Evolutionary conservation across 305 asterid species (phyloP).

Genomic region (Fraxinus paxiana): DNA sequence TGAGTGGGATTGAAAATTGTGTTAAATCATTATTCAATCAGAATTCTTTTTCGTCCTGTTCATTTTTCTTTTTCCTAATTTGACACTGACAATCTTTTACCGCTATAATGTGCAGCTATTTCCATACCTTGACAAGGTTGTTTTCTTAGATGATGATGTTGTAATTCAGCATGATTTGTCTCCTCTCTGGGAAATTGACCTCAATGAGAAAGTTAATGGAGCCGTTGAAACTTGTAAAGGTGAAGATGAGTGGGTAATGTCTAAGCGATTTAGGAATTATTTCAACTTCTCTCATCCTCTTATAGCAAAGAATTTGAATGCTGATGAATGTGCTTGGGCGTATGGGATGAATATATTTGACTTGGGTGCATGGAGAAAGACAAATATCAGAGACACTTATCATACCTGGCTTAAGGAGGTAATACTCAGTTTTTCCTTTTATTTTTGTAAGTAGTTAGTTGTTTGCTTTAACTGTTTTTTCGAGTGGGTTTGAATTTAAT

Average conservation of each 20-base stretch:
- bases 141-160: slow-evolving; percentile 93
- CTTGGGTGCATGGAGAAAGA: slow-evolving; percentile 76
- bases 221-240: slow-evolving; percentile 99
- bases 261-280: slow-evolving; percentile 82
- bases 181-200: slow-evolving; percentile 87
- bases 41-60: slow-evolving; percentile 3
- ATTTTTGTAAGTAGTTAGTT: background rate
- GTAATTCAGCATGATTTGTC: slow-evolving; percentile 88
- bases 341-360: slow-evolving; percentile 98
- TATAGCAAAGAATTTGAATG: slow-evolving; percentile 70
- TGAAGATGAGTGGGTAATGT: slow-evolving; percentile 97
- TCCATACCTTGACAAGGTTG: slow-evolving; percentile 92
- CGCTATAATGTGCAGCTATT: slow-evolving; percentile 64
- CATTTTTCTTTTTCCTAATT: slow-evolving; percentile 1
- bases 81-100: slow-evolving; percentile 21
- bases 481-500: background rate
- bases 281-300: slow-evolving; percentile 97
- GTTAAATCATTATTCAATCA: background rate
- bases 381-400: slow-evolving; percentile 71
- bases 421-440: slow-evolving; percentile 11
- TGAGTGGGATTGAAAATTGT: slow-evolving; percentile 11
- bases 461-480: background rate
- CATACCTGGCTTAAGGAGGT: slow-evolving; percentile 98
- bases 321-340: slow-evolving; percentile 99
- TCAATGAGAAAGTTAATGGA: slow-evolving; percentile 84